These are phyloP conservation scores for Clonostachys byssicola DNA, from an alignment of 2,329 filamentous ascomycete genomes.

Conservation along the genomic window DNA sequence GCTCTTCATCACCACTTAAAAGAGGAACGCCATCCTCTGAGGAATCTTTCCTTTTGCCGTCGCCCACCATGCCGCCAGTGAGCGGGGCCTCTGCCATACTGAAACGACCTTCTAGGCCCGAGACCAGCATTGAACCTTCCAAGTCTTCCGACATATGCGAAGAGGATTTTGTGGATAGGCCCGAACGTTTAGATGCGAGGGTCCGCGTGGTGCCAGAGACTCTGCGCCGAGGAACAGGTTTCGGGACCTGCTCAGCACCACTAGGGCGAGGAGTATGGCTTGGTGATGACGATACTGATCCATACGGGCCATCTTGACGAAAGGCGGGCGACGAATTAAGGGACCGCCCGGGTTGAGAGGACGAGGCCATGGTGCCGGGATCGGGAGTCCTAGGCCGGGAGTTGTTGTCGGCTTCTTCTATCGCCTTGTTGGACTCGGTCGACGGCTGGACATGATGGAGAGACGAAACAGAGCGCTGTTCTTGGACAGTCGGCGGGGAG, in stretches of 20 bases:
- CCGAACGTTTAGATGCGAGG: constrained; percentile 22
- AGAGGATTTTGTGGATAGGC: constrained; percentile 21
- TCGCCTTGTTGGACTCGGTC: constrained; percentile 1
- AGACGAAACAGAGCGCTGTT: not conserved
- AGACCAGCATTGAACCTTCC: constrained; percentile 44
- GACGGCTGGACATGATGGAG: constrained; percentile 1
- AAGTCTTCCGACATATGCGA: constrained; percentile 41
- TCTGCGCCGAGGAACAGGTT: constrained; percentile 16
- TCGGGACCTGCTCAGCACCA: too few relatives aligned
- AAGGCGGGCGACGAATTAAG: too few relatives aligned
- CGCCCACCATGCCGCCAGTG: constrained; percentile 37
- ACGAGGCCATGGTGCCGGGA: constrained; percentile 18
- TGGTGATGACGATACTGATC: constrained; percentile 20
- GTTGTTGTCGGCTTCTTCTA: constrained; percentile 1
- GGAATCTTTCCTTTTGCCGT: constrained; percentile 32
- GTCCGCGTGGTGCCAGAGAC: constrained; percentile 25
- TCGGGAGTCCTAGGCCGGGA: not conserved
- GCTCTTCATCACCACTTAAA: constrained; percentile 20
- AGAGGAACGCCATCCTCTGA: constrained; percentile 25
- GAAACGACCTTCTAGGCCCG: constrained; percentile 49
- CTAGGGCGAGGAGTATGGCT: too few relatives aligned
- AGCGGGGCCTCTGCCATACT: constrained; percentile 43
- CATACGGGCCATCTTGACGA: constrained; percentile 23
- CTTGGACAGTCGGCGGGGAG: not conserved
- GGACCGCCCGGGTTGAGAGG: constrained; percentile 8